phyloP scores from a whole-genome alignment of 2,329 filamentous ascomycete species.

The Scortechinia acanthostroma region DNA sequence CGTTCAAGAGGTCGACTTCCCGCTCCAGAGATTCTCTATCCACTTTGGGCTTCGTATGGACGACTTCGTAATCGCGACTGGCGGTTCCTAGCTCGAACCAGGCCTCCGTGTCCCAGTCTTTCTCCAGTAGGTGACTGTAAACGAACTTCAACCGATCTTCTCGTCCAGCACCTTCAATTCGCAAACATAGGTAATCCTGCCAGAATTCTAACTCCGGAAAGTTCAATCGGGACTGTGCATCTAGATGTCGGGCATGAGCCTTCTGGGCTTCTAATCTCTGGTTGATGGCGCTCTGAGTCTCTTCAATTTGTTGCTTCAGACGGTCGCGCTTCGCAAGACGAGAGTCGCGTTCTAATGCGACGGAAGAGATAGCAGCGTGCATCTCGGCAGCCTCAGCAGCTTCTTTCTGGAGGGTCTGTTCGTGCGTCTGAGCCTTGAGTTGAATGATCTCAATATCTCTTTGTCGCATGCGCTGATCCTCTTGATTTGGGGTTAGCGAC shows the following conservation, averaged over 20 bases:
- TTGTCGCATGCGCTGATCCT: background rate
- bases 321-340: conserved; percentile 44
- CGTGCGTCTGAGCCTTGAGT: conserved; percentile 44
- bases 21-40: background rate
- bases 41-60: background rate
- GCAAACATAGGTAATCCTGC: conserved; percentile 1
- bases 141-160: conserved; percentile 1
- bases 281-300: conserved; percentile 33
- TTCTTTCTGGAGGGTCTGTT: conserved; percentile 48
- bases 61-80: background rate
- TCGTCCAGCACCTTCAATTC: background rate
- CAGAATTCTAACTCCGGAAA: background rate
- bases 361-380: conserved; percentile 46
- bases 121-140: background rate
- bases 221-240: conserved; percentile 1
- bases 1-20: background rate
- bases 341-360: conserved; percentile 44
- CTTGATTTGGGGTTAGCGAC: background rate
- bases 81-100: conserved; percentile 1
- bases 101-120: conserved; percentile 1
- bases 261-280: conserved; percentile 33
- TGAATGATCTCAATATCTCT: conserved; percentile 19
- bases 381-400: conserved; percentile 55
- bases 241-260: conserved; percentile 14
- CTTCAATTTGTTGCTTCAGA: conserved; percentile 43